Evolutionary conservation across 208 protist genomes (phyloP).

Genomic region (Wallacemonas sp.): DNA sequence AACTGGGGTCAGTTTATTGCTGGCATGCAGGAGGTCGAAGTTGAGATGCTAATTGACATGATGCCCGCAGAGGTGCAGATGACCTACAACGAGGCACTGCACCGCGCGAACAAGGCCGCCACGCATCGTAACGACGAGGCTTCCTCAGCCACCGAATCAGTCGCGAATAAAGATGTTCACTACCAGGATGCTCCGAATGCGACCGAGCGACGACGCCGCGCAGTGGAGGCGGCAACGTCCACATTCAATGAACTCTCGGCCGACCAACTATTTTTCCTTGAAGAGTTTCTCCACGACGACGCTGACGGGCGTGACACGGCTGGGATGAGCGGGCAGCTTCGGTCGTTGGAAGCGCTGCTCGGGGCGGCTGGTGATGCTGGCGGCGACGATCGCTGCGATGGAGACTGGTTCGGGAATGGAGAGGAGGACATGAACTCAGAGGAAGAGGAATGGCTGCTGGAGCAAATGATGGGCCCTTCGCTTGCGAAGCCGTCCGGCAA

Average conservation of each 20-base stretch:
- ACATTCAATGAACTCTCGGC: constrained; percentile 39
- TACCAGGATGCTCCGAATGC: constrained; percentile 14
- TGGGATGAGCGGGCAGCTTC: not conserved
- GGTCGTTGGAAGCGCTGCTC: not conserved
- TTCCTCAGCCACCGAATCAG: too few species aligned
- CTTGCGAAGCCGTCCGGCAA: not conserved
- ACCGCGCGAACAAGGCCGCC: constrained; percentile 12
- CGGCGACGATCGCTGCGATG: constrained; percentile 46
- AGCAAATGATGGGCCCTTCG: constrained; percentile 68
- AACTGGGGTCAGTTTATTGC: constrained; percentile 22
- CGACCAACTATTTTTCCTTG: constrained; percentile 37
- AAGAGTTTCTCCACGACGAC: constrained; percentile 31
- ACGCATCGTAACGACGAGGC: not conserved
- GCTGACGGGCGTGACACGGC: not conserved
- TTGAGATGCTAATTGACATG: constrained; percentile 51
- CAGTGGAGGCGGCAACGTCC: constrained; percentile 24
- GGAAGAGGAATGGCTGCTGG: constrained; percentile 81
- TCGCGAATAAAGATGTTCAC: constrained; percentile 16
- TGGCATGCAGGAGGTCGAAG: constrained; percentile 34
- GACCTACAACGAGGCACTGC: constrained; percentile 33
- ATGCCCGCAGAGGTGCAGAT: constrained; percentile 44
- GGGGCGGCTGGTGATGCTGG: constrained; percentile 23
- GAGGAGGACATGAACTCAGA: constrained; percentile 64
- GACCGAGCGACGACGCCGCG: constrained; percentile 5
- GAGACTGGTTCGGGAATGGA: constrained; percentile 66